Percentiles rank a stretch among this genome's conserved stretches.
These are phyloP conservation scores for Punctularia strigosozonata DNA, from an alignment of 768 basidiomycete species.

Conservation along the genomic window DNA sequence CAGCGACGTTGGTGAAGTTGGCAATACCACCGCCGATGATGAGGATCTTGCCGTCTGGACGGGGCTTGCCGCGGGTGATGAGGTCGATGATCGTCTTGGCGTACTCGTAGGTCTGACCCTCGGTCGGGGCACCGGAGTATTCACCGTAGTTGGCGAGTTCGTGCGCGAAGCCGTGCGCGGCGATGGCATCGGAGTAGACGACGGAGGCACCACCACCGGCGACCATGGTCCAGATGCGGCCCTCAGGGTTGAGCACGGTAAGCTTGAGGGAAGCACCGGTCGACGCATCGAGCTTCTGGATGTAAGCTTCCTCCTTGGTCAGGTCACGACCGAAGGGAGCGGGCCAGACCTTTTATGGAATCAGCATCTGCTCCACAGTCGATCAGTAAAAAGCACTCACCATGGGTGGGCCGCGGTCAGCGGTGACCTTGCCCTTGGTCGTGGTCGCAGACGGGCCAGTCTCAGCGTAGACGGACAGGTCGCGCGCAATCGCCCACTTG, in stretches of 20 bases:
- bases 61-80: constrained; percentile 81
- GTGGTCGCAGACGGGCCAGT: constrained; percentile 28
- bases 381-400: constrained; percentile 24
- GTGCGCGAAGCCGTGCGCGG: constrained; percentile 89
- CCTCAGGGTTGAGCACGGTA: constrained; percentile 90
- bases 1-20: constrained; percentile 99
- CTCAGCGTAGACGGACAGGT: constrained; percentile 69
- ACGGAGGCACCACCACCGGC: constrained; percentile 87
- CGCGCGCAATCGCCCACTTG: constrained; percentile 97
- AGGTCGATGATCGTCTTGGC: constrained; percentile 97
- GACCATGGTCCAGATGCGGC: constrained; percentile 99
- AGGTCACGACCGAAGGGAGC: constrained; percentile 95
- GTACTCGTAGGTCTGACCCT: constrained; percentile 98
- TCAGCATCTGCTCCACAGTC: not conserved
- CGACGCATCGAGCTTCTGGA: constrained; percentile 93
- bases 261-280: constrained; percentile 98
- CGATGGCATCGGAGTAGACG: constrained; percentile 66
- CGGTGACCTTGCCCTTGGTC: constrained; percentile 44
- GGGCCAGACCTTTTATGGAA: constrained; percentile 49
- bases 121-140: constrained; percentile 96
- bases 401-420: constrained; percentile 97
- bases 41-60: constrained; percentile 88
- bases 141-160: constrained; percentile 99
- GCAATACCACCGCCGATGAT: constrained; percentile 99
- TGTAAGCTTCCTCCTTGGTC: constrained; percentile 98